Evolutionary conservation across 1,284 basidiomycete genomes (phyloP), one percentile per base, ranked within the genome.

Genomic region (Erythrobasidium hasegawianum): DNA sequence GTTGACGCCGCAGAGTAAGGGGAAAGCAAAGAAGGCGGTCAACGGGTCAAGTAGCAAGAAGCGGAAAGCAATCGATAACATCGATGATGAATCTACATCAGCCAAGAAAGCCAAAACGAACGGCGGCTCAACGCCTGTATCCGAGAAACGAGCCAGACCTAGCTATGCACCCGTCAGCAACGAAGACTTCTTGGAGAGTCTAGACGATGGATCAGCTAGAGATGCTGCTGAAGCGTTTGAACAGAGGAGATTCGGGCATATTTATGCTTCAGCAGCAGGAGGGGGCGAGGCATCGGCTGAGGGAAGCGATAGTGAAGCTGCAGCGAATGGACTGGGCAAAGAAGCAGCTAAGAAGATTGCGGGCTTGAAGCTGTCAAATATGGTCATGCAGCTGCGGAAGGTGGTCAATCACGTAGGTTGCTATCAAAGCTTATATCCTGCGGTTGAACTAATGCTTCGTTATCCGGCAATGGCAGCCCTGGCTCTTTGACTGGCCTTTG

Each of bases 331-430:
- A 14, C 27, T 50, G 27, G 62, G 40, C 29, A 65, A 53, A 27
- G 27, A 57, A 18, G 41, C 45, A 27, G 49, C 43, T 27, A 53
- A 85, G 64, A 83, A 86, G 64, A 86, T 96, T 55, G 92, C 94
- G 77, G 90, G 89, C 76, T 87, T 95, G 87, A 87, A 86, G 68
- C 83, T 97, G 10, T 89, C 95, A 75, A 97, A 97, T 76, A 83
- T 87, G 1, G 86, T 96, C 69, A 97, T 97, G 93, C 94, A 97
- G 75, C 81, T 96, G 14, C 88, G 89, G 73, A 88, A 94, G 84
- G 74, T 74, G 18, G 70, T 71, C 69, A 73, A 75, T 64, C 72
- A 72, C 57, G 61, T 40, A 20, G 29, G 64, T 45, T 4, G n/a
- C n/a, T n/a, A n/a, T n/a, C n/a, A n/a, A n/a, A n/a, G n/a, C n/a